Evolutionary conservation across 805 yeast genomes (phyloP).

Genomic region (Starmerella floris): DNA sequence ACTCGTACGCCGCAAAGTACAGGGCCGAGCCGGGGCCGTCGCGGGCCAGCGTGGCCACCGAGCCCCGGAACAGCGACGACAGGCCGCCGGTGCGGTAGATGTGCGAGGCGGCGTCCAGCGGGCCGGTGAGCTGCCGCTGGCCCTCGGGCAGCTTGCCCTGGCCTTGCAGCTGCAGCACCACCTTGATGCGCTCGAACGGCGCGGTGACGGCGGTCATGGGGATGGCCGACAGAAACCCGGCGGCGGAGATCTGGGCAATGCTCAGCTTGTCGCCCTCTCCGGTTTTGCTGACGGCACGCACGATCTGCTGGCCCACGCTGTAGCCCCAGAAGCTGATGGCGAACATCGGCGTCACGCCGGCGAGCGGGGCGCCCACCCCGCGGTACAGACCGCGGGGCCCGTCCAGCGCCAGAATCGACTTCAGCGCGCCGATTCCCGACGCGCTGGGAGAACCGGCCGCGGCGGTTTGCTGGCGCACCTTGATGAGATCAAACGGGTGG

Average conservation of each 20-base stretch:
- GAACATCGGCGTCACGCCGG: slow-evolving; percentile 98
- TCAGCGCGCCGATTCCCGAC: slow-evolving; percentile 42
- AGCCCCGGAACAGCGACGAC: slow-evolving; percentile 76
- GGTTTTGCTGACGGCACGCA: slow-evolving; percentile 32
- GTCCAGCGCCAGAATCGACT: slow-evolving; percentile 51
- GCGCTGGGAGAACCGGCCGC: slow-evolving; percentile 32
- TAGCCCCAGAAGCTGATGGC: slow-evolving; percentile 98
- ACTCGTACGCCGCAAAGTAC: slow-evolving; percentile 89
- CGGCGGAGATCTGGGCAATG: slow-evolving; percentile 64
- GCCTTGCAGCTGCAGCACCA: slow-evolving; percentile 70
- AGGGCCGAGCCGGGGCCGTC: slow-evolving; percentile 97
- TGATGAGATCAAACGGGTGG: slow-evolving; percentile 88
- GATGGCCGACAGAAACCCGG: slow-evolving; percentile 87
- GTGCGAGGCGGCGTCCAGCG: slow-evolving; percentile 44
- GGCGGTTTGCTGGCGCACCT: slow-evolving; percentile 80
- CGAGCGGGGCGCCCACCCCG: slow-evolving; percentile 85
- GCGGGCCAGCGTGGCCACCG: slow-evolving; percentile 81
- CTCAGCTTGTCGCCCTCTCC: slow-evolving; percentile 35
- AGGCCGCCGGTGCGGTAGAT: slow-evolving; percentile 72
- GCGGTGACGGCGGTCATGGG: slow-evolving; percentile 97
- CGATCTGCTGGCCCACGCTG: slow-evolving; percentile 76
- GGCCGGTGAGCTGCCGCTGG: slow-evolving; percentile 30
- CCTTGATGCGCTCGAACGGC: slow-evolving; percentile 92
- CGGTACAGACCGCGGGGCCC: slow-evolving; percentile 75
- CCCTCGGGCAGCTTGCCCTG: slow-evolving; percentile 31